These are phyloP conservation scores for Peronospora belbahrii DNA, from an alignment of 352 stramenopile genomes.

Conservation along the genomic window DNA sequence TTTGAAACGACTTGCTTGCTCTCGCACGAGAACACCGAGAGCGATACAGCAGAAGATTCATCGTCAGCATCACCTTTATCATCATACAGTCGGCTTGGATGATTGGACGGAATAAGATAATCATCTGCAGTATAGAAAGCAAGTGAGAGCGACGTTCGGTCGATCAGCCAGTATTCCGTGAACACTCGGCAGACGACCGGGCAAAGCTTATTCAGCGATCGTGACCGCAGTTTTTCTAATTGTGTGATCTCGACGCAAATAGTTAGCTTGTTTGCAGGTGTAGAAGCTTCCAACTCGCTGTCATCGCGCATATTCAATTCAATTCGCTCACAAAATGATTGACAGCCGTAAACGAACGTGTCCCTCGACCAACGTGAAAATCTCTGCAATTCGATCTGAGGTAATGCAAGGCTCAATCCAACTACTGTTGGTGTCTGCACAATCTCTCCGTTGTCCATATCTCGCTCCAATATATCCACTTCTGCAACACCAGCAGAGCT, in stretches of 20 bases:
- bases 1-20: slow-evolving; percentile 57
- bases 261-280: slow-evolving; percentile 42
- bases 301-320: slow-evolving; percentile 48
- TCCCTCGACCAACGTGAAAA: slow-evolving; percentile 51
- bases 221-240: slow-evolving; percentile 39
- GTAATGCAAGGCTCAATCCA: slow-evolving; percentile 63
- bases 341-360: slow-evolving; percentile 62
- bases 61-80: slow-evolving; percentile 11
- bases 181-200: slow-evolving; percentile 66
- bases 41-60: slow-evolving; percentile 36
- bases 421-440: slow-evolving; percentile 52
- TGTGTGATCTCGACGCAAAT: slow-evolving; percentile 55
- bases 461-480: slow-evolving; percentile 57
- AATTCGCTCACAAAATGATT: slow-evolving; percentile 58
- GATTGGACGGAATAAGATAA: slow-evolving; percentile 47
- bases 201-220: slow-evolving; percentile 37
- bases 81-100: slow-evolving; percentile 25
- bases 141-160: slow-evolving; percentile 65
- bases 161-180: slow-evolving; percentile 81
- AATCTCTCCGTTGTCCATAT: slow-evolving; percentile 23
- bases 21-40: slow-evolving; percentile 66
- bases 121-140: slow-evolving; percentile 59
- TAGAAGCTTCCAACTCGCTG: slow-evolving; percentile 14
- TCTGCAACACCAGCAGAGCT: slow-evolving; percentile 51
- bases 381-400: slow-evolving; percentile 42